Base-by-base conservation (phyloP, 78 protist genomes). In the slime mould (Dictyostelium discoideum) region DNA sequence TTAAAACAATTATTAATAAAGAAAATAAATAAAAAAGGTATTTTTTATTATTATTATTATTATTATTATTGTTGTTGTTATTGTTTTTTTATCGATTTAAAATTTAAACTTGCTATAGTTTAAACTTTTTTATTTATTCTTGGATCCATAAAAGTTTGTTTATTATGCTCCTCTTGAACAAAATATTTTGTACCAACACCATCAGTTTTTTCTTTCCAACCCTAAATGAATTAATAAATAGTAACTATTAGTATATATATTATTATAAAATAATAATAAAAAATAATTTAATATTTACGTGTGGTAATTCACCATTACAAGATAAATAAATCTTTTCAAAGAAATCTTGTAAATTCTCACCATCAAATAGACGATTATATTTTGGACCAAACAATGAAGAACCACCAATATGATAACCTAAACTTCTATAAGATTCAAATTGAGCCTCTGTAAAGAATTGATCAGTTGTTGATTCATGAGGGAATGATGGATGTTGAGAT, bases 401-500 rank as follows among this genome's bases (percentile, higher is more conserved):
- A 3, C 95, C 95, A 32, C 89, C 95, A 20, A 90, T 90, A 54
- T 90, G 95, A 72, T 90, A 90, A 29, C 95, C 95, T 3, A 90
- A 69, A 82, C 85, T 72, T 37, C 95, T 57, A 73, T 90, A 90
- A 8, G 95, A 72, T 82, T 90, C 95, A 39, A 90, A 90, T 72
- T 90, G 95, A 48, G 95, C 85, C 37, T 90, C 95, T 9, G 95
- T 90, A 63, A 90, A 90, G 95, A 90, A 90, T 72, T 90, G 95
- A 82, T 90, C 95, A 2, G 95, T 90, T n/a, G 95, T 90, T 22
- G 95, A 90, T 82, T 90, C 95, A 72, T 90, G 95, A 14, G 95
- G 95, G 44, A 90, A 90, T 22, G 95, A 90, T 40, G 95, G 95
- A 39, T 90, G 95, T 72, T 90, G 95, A 13, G 95, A 90, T 46